Evolutionary conservation across 305 asterid genomes (phyloP), one percentile per base, ranked within the genome.

Genomic region (Salvia sclarea): DNA sequence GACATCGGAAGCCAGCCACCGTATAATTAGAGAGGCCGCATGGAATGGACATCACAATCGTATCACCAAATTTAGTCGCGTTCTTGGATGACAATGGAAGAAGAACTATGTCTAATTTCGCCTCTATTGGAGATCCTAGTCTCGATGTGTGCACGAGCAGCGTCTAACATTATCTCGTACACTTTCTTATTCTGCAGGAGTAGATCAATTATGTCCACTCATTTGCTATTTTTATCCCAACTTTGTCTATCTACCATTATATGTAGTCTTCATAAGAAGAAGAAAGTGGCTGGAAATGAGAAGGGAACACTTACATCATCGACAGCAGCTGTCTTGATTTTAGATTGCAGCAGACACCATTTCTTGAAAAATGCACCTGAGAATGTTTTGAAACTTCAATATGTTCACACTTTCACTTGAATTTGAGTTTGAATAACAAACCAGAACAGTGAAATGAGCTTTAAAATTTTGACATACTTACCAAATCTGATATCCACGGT

Each of bases 341-440:
- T 88, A n/a, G 96, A 88, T 72, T 92, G 96, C 90, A 92, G 84
- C 75, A 92, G 69, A 53, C 98, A 90, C 98, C 98, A 92, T 80
- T 92, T 90, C 83, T 92, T 92, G 81, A 90, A 92, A 80, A 85
- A 87, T 66, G 83, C 88, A 77, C 98, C 98, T 90, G 85, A 12
- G 20, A 45, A 48, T 66, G 71, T 68, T 20, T 52, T 21, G 61
- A 70, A 72, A 76, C 21, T 31, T n/a, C 14, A 37, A 52, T 45
- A 17, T 21, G 16, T 65, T 45, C 44, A 33, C 18, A 58, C 3
- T 37, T 59, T 40, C 63, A 48, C 40, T 61, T 16, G 6, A 33
- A 53, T 8, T 24, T 22, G 45, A 67, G 52, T 28, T 40, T 13
- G 47, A 57, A 55, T 17, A 49, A 33, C 49, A 55, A 56, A 22